phyloP scores from a whole-genome alignment of 192 early-diverging fungal species.

The Gaertneriomyces semiglobifer region DNA sequence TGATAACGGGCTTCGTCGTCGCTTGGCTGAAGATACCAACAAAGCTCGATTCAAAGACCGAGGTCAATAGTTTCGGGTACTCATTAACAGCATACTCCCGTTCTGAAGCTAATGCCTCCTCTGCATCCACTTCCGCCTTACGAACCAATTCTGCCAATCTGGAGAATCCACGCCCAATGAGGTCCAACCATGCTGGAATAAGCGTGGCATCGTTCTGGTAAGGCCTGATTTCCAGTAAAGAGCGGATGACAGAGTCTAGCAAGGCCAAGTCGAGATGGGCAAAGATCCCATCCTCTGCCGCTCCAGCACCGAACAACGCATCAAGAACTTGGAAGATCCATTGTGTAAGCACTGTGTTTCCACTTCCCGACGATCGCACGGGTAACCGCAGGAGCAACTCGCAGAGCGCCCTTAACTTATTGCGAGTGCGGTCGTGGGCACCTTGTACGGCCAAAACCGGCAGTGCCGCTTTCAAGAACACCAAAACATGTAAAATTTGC shows the following conservation, averaged over 20 bases:
- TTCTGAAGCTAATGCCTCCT: slow-evolving; percentile 18
- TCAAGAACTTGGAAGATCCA: slow-evolving; percentile 74
- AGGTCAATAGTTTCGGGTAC: slow-evolving; percentile 37
- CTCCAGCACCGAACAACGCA: slow-evolving; percentile 51
- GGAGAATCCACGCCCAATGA: slow-evolving; percentile 70
- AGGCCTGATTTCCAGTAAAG: slow-evolving; percentile 64
- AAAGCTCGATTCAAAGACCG: slow-evolving; percentile 39
- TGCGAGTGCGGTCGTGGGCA: slow-evolving; percentile 39
- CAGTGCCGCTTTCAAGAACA: slow-evolving; percentile 61
- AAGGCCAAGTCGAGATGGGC: slow-evolving; percentile 33
- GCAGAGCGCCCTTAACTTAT: slow-evolving; percentile 52
- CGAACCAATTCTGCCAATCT: slow-evolving; percentile 58
- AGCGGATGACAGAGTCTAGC: slow-evolving; percentile 32
- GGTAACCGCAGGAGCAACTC: slow-evolving; percentile 74
- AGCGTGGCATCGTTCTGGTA: slow-evolving; percentile 76
- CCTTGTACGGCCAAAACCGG: slow-evolving; percentile 45
- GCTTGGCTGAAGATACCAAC: slow-evolving; percentile 23
- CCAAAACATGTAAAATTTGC: slow-evolving; percentile 59
- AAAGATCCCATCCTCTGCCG: slow-evolving; percentile 34
- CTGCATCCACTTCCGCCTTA: slow-evolving; percentile 10
- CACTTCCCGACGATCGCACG: slow-evolving; percentile 55
- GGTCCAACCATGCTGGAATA: slow-evolving; percentile 79
- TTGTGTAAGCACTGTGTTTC: slow-evolving; percentile 72
- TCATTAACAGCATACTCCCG: slow-evolving; percentile 29
- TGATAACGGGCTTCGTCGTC: slow-evolving; percentile 36